Percentiles rank a stretch among this genome's conserved stretches.
phyloP scores from a whole-genome alignment of 176 grass and related monocot genomes.

The Hsuehochloa calcarea region DNA sequence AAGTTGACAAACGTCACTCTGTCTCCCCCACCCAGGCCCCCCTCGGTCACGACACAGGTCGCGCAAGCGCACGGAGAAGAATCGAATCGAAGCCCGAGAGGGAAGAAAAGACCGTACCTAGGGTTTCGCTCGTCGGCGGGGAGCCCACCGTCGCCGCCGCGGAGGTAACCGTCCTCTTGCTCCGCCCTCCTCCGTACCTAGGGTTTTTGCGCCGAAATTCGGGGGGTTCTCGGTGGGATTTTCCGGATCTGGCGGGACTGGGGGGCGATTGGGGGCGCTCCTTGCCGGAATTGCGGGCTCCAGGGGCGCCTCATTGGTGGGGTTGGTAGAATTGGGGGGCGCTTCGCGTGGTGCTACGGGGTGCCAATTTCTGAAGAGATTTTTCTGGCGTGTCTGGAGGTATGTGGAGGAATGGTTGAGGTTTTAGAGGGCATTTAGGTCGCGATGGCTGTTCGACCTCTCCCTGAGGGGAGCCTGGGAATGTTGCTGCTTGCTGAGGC shows the following conservation, averaged over 20 bases:
- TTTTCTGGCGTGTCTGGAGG: neutral
- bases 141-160: neutral
- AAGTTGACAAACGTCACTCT: constrained; percentile 51
- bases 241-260: constrained; percentile 24
- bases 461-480: neutral
- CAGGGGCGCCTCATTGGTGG: constrained; percentile 19
- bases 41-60: constrained; percentile 36
- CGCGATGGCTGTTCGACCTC: neutral
- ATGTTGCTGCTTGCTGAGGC: neutral
- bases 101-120: neutral
- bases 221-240: neutral
- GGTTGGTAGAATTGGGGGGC: constrained; percentile 31
- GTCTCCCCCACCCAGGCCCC: constrained; percentile 21
- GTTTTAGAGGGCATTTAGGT: neutral
- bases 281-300: constrained; percentile 1
- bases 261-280: neutral
- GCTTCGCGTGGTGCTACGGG: neutral
- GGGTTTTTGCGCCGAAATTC: constrained; percentile 20
- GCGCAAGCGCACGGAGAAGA: constrained; percentile 23
- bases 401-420: neutral
- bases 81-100: constrained; percentile 13
- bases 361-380: neutral
- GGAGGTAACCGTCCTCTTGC: constrained; percentile 19
- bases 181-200: neutral
- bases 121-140: constrained; percentile 25